A percentile compares a stretch with the other conserved stretches of the same genome.
Conservation (phyloP, 345 rosid genomes). For the Eucalyptus paniculata region DNA sequence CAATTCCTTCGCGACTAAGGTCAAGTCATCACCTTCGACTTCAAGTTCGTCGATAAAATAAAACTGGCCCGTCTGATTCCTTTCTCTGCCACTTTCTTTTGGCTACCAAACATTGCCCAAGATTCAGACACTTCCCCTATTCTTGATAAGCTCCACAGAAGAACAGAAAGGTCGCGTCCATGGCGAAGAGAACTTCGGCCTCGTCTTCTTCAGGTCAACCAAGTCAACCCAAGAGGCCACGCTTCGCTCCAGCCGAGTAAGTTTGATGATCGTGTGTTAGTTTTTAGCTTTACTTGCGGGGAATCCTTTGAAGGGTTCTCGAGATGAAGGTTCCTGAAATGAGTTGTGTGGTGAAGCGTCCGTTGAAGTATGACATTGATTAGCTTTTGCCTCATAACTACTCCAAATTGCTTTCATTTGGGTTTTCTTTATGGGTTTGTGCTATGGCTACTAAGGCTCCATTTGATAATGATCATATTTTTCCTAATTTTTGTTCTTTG, state of each 20-base stretch:
- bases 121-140: not conserved
- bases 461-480: rapidly evolving
- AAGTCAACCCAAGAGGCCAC: not conserved
- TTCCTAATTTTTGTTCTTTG: rapidly evolving
- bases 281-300: no score
- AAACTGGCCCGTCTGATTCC: not conserved
- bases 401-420: rapidly evolving
- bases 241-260: not conserved
- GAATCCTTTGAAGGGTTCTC: no score
- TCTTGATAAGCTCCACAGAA: not conserved
- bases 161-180: not conserved
- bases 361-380: rapidly evolving
- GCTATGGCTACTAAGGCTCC: no score
- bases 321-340: no score
- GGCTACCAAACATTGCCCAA: not conserved
- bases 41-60: not conserved
- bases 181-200: not conserved
- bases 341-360: no score
- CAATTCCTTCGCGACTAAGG: not conserved
- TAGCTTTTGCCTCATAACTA: not conserved
- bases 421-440: no score
- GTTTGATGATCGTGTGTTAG: not conserved
- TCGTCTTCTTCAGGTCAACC: not conserved
- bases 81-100: not conserved
- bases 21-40: not conserved